Conservation (phyloP, 2,329 filamentous ascomycete species). For the Albophoma yamanashiensis region DNA sequence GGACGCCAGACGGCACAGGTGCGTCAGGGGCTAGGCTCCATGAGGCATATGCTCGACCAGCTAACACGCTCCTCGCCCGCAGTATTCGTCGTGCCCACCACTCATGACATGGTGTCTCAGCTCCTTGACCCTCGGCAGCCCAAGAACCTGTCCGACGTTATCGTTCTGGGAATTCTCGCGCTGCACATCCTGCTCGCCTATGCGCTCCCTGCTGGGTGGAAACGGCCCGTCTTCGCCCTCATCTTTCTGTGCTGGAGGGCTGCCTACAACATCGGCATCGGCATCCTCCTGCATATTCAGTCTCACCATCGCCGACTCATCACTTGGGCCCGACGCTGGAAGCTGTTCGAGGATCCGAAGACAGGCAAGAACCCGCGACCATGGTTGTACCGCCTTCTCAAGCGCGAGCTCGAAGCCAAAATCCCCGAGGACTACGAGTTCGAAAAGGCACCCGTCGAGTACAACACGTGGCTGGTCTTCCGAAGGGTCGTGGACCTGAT, state of each 20-base stretch:
- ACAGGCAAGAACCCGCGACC: slow-evolving; percentile 77
- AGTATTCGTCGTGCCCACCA: slow-evolving; percentile 95
- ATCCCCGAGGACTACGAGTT: slow-evolving; percentile 91
- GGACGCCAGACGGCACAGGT: slow-evolving; percentile 86
- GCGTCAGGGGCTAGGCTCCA: slow-evolving; percentile 25
- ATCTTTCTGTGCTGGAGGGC: slow-evolving; percentile 89
- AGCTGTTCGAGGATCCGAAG: slow-evolving; percentile 74
- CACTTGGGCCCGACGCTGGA: slow-evolving; percentile 75
- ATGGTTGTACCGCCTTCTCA: slow-evolving; percentile 71
- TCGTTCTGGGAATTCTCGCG: slow-evolving; percentile 70
- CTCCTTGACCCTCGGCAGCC: slow-evolving; percentile 88
- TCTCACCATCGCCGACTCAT: slow-evolving; percentile 82
- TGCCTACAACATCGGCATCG: slow-evolving; percentile 90
- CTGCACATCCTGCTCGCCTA: slow-evolving; percentile 66
- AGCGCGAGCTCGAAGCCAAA: slow-evolving; percentile 86
- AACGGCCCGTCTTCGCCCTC: slow-evolving; percentile 67
- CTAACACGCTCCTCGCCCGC: slow-evolving; percentile 5
- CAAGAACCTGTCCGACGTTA: slow-evolving; percentile 81
- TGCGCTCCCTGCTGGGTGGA: slow-evolving; percentile 56
- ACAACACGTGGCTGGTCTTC: slow-evolving; percentile 98
- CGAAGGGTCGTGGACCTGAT: slow-evolving; percentile 92
- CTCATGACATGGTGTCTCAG: slow-evolving; percentile 98
- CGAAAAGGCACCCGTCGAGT: slow-evolving; percentile 87
- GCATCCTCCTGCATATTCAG: slow-evolving; percentile 77
- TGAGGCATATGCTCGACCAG: not conserved